Percentiles rank a stretch among this genome's conserved stretches.
phyloP scores from a whole-genome alignment of 192 early-diverging fungal species.

The Funneliformis mosseae region DNA sequence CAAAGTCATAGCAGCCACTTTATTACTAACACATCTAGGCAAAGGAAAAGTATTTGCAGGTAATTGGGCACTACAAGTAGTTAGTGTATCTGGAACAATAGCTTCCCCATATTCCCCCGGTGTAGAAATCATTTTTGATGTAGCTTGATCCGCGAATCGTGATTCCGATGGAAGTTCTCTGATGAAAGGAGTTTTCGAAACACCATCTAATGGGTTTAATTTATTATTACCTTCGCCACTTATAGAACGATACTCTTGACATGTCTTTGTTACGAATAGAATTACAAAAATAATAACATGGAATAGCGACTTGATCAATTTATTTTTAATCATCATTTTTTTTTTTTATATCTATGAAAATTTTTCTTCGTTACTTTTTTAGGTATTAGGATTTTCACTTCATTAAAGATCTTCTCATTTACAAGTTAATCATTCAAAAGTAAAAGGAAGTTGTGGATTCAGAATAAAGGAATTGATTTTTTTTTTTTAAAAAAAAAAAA shows the following conservation, averaged over 20 bases:
- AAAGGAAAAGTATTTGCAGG: not conserved
- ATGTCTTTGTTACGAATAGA: not conserved
- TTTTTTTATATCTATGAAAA: not conserved
- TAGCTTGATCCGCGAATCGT: not conserved
- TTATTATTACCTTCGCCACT: not conserved
- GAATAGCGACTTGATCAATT: not conserved
- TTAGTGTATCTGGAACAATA: not conserved
- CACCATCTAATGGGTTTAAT: not conserved
- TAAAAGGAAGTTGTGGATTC: too few relatives aligned
- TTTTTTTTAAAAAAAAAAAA: too few relatives aligned
- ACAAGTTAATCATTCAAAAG: too few relatives aligned
- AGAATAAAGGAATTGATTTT: too few relatives aligned
- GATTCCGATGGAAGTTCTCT: not conserved
- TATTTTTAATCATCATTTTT: not conserved
- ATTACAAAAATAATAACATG: not conserved
- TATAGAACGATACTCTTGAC: not conserved
- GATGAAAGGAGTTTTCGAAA: not conserved
- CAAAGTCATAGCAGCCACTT: not conserved
- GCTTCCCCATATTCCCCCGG: not conserved
- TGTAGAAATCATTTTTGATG: not conserved
- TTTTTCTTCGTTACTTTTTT: not conserved
- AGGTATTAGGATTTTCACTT: too few relatives aligned
- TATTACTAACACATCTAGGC: conserved; percentile 11
- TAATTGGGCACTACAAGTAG: not conserved
- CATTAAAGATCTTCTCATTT: too few relatives aligned